Evolutionary conservation across 345 rosid species (phyloP), one percentile per base, ranked within the genome.

Genomic region (Brassica napus): DNA sequence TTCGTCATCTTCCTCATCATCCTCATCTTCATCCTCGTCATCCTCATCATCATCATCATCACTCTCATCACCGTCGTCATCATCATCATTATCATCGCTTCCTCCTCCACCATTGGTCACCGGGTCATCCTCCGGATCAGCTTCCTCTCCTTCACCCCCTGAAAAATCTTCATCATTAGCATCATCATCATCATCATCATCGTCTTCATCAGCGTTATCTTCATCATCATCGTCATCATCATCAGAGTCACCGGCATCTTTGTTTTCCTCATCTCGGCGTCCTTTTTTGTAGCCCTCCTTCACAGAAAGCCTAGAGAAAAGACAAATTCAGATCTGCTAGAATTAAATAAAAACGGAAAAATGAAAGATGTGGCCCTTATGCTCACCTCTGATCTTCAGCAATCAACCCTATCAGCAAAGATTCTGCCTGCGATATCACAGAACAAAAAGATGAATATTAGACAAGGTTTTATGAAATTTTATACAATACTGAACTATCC

Each of bases 41-140:
- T 83, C 90, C 0, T 79, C 87, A 0, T 80, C 86, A 0, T 77
- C 85, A 0, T 72, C 90, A 2, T 31, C 84, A 3, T 79, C 88
- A 0, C 77, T 87, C 0, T 76, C 90, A 0, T 65, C 84, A 2
- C 49, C 86, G 0, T 77, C 86, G 0, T 84, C 86, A 0, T 82
- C 89, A 0, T 78, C 90, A 3, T 84, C 86, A 0, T 81, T 88
- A 21, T 88, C 90, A 14, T 84, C 86, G 0, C 88, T 82, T 69
- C 76, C 90, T 80, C 79, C 89, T 32, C 75, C 81, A 6, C 88
- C 94, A 82, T 88, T 88, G 68, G 85, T 88, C 64, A 70, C 87
- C 8, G 85, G 88, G 59, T 86, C 87, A 72, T 88, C 94, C 79
- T 89, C 88, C 2, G 90, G 90, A 79, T 88, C 94, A 16, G 1